Conservation (phyloP, 257 asterid genomes). For the Buddleja alternifolia region DNA sequence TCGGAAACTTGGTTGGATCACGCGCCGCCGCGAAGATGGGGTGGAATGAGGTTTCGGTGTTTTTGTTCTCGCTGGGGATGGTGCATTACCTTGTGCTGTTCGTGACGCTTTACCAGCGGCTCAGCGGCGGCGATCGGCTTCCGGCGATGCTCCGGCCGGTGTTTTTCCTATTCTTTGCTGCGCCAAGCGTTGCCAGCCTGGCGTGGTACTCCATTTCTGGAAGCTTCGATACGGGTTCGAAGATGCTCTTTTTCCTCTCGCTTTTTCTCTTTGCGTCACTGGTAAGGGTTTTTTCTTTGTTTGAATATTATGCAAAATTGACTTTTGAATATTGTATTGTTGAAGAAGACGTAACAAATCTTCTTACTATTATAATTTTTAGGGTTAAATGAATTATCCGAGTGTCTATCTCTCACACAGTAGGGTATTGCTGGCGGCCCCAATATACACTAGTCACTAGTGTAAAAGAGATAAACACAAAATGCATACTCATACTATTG, state of each 20-base stretch:
- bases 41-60: conserved; percentile 54
- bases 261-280: conserved; percentile 64
- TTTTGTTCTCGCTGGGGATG: conserved; percentile 63
- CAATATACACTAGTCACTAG: too few relatives aligned
- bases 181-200: conserved; percentile 72
- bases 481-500: too few relatives aligned
- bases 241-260: conserved; percentile 74
- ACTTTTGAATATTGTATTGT: not conserved
- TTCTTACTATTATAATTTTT: not conserved
- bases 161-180: conserved; percentile 61
- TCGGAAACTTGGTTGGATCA: conserved; percentile 67
- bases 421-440: too few relatives aligned
- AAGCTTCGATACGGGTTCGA: conserved; percentile 54
- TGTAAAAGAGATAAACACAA: too few relatives aligned
- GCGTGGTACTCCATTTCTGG: conserved; percentile 72
- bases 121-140: conserved; percentile 52
- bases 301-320: not conserved
- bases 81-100: conserved; percentile 74
- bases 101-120: conserved; percentile 67
- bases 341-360: conserved; percentile 32
- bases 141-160: conserved; percentile 65
- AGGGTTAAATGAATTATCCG: too few relatives aligned
- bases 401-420: too few relatives aligned
- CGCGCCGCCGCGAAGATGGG: conserved; percentile 79
- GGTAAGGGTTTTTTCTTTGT: conserved; percentile 37